Conservation (phyloP, 768 basidiomycete species). For the Boletus tomentosulus region DNA sequence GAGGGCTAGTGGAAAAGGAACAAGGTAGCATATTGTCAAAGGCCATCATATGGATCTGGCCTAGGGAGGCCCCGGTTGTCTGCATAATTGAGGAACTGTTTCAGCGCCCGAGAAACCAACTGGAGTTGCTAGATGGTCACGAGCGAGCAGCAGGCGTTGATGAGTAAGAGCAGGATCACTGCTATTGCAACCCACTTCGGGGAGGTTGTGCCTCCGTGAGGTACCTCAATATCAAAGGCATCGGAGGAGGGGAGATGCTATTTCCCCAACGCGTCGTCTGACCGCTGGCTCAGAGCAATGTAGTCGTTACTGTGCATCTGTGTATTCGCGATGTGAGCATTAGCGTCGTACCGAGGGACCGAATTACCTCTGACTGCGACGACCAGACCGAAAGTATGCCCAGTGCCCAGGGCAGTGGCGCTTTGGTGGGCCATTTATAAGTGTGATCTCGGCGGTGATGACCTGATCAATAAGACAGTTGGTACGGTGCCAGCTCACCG, state of each 20-base stretch:
- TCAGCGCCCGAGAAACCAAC: conserved; percentile 14
- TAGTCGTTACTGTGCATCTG: conserved; percentile 18
- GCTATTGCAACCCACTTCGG: conserved; percentile 13
- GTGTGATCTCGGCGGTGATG: too few relatives aligned
- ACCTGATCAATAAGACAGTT: too few relatives aligned
- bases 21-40: conserved; percentile 12
- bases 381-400: too few relatives aligned
- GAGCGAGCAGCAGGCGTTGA: conserved; percentile 23
- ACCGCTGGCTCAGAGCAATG: conserved; percentile 2
- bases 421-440: too few relatives aligned
- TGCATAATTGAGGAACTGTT: conserved; percentile 14
- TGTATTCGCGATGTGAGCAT: not conserved
- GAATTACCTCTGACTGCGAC: too few relatives aligned
- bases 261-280: not conserved
- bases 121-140: conserved; percentile 13
- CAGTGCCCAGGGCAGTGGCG: too few relatives aligned
- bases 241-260: not conserved
- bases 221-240: conserved; percentile 1
- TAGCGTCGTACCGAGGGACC: too few relatives aligned
- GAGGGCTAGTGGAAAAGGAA: not conserved
- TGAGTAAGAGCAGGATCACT: conserved; percentile 17
- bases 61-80: conserved; percentile 27
- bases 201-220: not conserved
- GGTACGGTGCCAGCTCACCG: not conserved
- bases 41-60: conserved; percentile 29